Evolutionary conservation across 768 basidiomycete species (phyloP).

Genomic region (Hypsizygus marmoreus): DNA sequence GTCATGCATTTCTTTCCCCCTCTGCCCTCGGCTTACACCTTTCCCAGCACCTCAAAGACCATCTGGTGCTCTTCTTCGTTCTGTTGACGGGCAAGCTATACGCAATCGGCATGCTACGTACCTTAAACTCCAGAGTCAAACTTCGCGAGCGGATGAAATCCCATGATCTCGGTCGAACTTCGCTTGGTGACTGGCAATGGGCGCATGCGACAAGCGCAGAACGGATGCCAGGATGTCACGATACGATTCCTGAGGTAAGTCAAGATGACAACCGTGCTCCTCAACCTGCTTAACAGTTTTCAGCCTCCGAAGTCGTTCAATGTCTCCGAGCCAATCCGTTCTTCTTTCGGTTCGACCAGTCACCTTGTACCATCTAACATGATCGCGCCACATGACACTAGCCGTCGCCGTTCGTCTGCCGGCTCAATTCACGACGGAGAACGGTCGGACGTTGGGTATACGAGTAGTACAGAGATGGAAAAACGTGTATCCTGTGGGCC

Average conservation of each 20-base stretch:
- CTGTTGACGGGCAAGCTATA: slow-evolving; percentile 55
- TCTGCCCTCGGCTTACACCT: neutral
- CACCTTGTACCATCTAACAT: neutral
- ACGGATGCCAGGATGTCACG: neutral
- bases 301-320: slow-evolving; percentile 7
- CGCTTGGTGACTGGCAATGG: slow-evolving; percentile 41
- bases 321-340: neutral
- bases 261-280: neutral
- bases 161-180: slow-evolving; percentile 41
- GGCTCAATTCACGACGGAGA: too few relatives aligned
- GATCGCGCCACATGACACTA: too few relatives aligned
- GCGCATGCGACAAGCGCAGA: slow-evolving; percentile 12
- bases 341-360: slow-evolving; percentile 3
- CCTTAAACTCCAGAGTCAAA: slow-evolving; percentile 36
- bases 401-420: too few relatives aligned
- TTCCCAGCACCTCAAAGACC: slow-evolving; percentile 31
- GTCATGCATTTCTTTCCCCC: slow-evolving; percentile 7
- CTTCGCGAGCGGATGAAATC: slow-evolving; percentile 40
- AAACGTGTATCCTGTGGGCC: too few relatives aligned
- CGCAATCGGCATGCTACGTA: slow-evolving; percentile 39
- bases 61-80: slow-evolving; percentile 50
- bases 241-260: slow-evolving; percentile 7
- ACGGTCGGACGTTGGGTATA: too few relatives aligned
- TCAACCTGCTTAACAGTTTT: neutral
- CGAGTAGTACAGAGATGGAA: too few relatives aligned